These are phyloP conservation scores for Mrakia frigida DNA, from an alignment of 768 basidiomycete species.

Conservation along the genomic window DNA sequence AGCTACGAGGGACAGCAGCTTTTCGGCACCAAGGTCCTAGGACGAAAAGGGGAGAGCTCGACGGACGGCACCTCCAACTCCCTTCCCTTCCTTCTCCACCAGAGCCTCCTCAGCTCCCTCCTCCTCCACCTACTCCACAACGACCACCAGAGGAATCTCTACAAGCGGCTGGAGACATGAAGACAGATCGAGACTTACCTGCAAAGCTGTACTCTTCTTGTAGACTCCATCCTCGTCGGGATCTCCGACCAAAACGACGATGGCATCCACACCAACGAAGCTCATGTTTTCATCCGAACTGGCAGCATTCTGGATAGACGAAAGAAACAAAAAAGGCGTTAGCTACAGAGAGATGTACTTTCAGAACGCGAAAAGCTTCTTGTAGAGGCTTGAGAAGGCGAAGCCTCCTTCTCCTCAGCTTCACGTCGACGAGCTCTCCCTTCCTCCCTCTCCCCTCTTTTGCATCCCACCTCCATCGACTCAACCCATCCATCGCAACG, in stretches of 20 bases:
- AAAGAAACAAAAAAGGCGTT: neutral
- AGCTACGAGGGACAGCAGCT: no score
- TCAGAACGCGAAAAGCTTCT: neutral
- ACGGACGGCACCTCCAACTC: neutral
- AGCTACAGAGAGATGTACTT: neutral
- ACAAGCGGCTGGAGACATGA: neutral
- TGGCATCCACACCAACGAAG: constrained; percentile 39
- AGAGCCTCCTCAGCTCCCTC: neutral
- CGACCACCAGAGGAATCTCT: neutral
- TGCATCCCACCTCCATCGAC: no score
- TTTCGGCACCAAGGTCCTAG: no score
- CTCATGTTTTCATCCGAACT: constrained; percentile 37
- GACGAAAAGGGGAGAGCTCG: neutral
- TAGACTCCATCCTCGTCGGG: constrained; percentile 76
- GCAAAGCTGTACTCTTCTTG: constrained; percentile 77
- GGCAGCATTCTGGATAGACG: constrained; percentile 26
- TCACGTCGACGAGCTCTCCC: neutral
- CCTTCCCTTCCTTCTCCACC: neutral
- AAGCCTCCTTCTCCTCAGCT: neutral
- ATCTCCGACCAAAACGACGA: constrained; percentile 47
- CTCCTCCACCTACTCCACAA: neutral
- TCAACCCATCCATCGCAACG: no score
- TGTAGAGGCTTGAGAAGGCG: neutral
- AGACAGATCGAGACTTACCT: constrained; percentile 51
- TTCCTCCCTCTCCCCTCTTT: neutral